Conservation (phyloP, 768 basidiomycete species). For the Trametes villosa region DNA sequence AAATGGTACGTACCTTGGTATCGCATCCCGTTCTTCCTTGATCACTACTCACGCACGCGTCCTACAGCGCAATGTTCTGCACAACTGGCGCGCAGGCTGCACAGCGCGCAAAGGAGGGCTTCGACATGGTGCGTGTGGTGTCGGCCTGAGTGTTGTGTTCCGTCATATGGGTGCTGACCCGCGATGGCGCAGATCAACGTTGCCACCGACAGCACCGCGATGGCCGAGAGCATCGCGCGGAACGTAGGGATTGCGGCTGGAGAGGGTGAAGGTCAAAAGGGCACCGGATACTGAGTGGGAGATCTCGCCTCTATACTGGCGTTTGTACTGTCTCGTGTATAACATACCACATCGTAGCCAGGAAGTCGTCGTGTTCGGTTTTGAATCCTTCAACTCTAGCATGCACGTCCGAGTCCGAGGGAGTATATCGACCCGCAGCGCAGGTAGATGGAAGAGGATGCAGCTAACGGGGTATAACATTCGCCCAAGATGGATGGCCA, state of each 20-base stretch:
- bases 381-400: too few species aligned
- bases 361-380: too few species aligned
- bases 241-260: conserved; percentile 28
- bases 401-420: too few species aligned
- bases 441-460: too few species aligned
- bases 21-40: background rate
- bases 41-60: background rate
- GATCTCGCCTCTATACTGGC: too few species aligned
- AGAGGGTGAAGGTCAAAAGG: conserved; percentile 10
- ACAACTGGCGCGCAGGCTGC: conserved; percentile 48
- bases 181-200: conserved; percentile 49
- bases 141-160: background rate
- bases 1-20: conserved; percentile 55
- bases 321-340: too few species aligned
- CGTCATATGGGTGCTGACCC: background rate
- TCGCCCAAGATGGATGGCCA: too few species aligned
- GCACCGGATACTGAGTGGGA: conserved; percentile 14
- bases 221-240: conserved; percentile 38
- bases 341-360: too few species aligned
- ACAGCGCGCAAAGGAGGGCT: conserved; percentile 51
- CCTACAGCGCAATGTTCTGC: conserved; percentile 52
- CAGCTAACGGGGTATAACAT: too few species aligned
- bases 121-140: conserved; percentile 46
- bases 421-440: too few species aligned
- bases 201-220: conserved; percentile 47